These are phyloP conservation scores for Claviceps sp. DNA, from an alignment of 2,329 filamentous ascomycete species.

Conservation along the genomic window DNA sequence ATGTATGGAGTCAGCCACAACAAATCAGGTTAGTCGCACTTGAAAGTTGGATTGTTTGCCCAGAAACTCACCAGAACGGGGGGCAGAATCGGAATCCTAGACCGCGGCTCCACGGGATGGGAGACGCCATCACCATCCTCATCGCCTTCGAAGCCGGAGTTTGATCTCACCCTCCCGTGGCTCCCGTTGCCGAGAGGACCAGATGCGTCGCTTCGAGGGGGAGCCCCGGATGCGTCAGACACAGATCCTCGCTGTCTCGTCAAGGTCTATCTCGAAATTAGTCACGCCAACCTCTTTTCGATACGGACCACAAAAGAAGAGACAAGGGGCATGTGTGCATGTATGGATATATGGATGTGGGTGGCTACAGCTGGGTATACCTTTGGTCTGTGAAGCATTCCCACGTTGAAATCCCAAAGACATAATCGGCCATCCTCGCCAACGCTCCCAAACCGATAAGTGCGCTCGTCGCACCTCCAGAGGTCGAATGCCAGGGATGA, in stretches of 20 bases:
- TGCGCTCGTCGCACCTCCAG: constrained; percentile 91
- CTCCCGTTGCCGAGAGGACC: constrained; percentile 40
- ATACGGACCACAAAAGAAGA: background rate
- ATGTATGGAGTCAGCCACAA: background rate
- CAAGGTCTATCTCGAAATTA: constrained; percentile 8
- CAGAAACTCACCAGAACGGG: constrained; percentile 65
- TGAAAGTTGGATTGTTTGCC: background rate
- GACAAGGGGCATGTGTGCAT: background rate
- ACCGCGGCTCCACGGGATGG: constrained; percentile 75
- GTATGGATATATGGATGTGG: background rate
- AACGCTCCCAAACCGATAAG: constrained; percentile 91
- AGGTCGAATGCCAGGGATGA: constrained; percentile 88
- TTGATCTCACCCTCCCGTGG: constrained; percentile 39
- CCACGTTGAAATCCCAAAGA: constrained; percentile 94
- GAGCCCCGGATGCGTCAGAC: constrained; percentile 33
- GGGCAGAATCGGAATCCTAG: constrained; percentile 72
- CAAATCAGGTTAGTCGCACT: background rate
- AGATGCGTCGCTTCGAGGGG: constrained; percentile 48
- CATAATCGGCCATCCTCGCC: constrained; percentile 85
- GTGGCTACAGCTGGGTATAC: background rate
- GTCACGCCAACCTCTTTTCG: background rate
- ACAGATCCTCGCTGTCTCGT: constrained; percentile 35
- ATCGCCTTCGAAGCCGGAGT: constrained; percentile 48
- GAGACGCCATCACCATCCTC: constrained; percentile 49
- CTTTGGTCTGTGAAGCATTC: constrained; percentile 88